phyloP scores from a whole-genome alignment of 768 basidiomycete species.

The Pleurotus djamor region DNA sequence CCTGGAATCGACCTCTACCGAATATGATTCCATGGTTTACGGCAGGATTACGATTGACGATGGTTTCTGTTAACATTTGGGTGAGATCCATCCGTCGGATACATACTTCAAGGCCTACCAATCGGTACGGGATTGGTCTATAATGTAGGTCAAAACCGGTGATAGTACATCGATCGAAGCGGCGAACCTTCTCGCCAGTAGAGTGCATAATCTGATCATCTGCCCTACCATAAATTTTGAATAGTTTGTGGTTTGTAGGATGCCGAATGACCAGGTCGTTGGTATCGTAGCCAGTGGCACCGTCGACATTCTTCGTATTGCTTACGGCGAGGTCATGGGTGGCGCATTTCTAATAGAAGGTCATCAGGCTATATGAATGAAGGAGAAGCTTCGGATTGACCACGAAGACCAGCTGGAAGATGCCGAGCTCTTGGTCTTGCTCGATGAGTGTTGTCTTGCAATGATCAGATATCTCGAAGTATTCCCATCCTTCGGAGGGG shows the following conservation, averaged over 20 bases:
- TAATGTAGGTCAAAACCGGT: neutral
- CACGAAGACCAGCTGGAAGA: slow-evolving; percentile 11
- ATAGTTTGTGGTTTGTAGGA: slow-evolving; percentile 30
- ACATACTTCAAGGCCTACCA: slow-evolving; percentile 15
- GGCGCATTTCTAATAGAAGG: slow-evolving; percentile 3
- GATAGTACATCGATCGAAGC: no score
- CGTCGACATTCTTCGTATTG: slow-evolving; percentile 27
- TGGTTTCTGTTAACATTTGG: slow-evolving; percentile 14
- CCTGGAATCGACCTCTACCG: slow-evolving; percentile 35
- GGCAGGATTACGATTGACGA: slow-evolving; percentile 29
- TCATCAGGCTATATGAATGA: neutral
- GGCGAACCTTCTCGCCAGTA: slow-evolving; percentile 35
- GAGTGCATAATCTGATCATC: slow-evolving; percentile 45
- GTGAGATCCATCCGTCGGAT: neutral
- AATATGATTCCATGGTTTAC: slow-evolving; percentile 33
- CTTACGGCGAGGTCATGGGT: slow-evolving; percentile 21
- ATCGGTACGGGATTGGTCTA: slow-evolving; percentile 37
- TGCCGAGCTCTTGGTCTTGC: slow-evolving; percentile 3
- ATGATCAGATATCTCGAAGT: slow-evolving; percentile 15
- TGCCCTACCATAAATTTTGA: slow-evolving; percentile 35
- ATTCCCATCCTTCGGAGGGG: slow-evolving; percentile 12
- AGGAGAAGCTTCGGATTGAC: neutral
- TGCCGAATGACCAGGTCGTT: slow-evolving; percentile 38
- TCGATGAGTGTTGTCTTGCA: slow-evolving; percentile 9
- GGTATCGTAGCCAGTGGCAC: slow-evolving; percentile 29